phyloP scores from a whole-genome alignment of 352 stramenopile species.

The Blastocystis sp. region DNA sequence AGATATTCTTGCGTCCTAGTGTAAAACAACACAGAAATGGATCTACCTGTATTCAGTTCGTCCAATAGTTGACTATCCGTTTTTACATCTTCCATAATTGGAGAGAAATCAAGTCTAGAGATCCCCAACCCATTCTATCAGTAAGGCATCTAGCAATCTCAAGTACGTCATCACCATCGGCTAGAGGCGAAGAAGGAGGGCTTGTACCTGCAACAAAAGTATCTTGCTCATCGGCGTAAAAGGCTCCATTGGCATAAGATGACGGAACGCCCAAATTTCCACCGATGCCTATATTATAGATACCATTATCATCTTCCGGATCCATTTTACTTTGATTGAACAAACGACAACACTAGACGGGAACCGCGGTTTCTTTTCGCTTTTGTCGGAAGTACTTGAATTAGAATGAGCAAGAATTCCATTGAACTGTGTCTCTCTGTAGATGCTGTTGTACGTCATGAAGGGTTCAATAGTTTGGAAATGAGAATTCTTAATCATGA shows the following conservation, averaged over 20 bases:
- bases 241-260: conserved; percentile 47
- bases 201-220: conserved; percentile 18
- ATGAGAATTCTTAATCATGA: not conserved
- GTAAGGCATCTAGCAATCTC: not conserved
- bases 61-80: conserved; percentile 23
- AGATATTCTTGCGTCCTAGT: conserved; percentile 35
- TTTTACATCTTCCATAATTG: conserved; percentile 11
- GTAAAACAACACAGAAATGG: not conserved
- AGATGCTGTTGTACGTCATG: not conserved
- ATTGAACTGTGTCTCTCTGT: not conserved
- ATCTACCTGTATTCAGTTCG: conserved; percentile 39
- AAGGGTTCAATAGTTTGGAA: not conserved
- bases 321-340: not conserved
- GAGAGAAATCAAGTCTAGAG: conserved; percentile 7
- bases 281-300: not conserved
- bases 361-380: not conserved
- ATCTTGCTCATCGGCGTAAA: conserved; percentile 53
- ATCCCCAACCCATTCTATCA: conserved; percentile 16
- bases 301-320: conserved; percentile 10
- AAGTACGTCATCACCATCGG: not conserved
- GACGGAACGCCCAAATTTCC: not conserved
- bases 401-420: not conserved
- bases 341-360: not conserved
- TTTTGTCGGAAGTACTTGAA: not conserved
- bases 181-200: conserved; percentile 1